A percentile compares a stretch with the other conserved stretches of the same genome.
Evolutionary conservation across 208 protist species (phyloP).

Genomic region (Leishmania major): DNA sequence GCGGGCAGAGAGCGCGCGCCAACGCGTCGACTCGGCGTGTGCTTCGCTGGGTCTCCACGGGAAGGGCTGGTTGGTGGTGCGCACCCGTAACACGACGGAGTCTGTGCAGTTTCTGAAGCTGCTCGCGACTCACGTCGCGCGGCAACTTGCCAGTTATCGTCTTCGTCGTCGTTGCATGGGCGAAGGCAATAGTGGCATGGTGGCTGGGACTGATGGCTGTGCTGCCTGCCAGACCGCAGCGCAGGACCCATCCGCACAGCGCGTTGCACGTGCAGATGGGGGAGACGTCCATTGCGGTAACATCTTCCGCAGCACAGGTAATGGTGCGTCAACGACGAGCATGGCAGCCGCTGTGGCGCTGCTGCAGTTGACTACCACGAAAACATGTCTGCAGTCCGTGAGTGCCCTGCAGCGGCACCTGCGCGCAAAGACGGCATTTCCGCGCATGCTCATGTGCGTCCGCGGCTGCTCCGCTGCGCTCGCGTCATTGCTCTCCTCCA

Average conservation of each 20-base stretch:
- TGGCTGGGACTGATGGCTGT: not conserved
- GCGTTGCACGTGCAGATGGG: not conserved
- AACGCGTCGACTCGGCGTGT: constrained; percentile 50
- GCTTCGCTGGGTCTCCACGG: constrained; percentile 37
- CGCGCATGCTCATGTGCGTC: constrained; percentile 78
- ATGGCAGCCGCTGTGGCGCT: not conserved
- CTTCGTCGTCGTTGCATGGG: not conserved
- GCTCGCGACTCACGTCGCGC: constrained; percentile 24
- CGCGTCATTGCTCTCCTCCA: constrained; percentile 41
- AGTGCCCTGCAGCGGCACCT: constrained; percentile 36
- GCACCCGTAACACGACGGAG: constrained; percentile 55
- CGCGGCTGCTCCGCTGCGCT: constrained; percentile 65
- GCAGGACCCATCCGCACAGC: not conserved
- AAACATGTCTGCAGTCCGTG: constrained; percentile 28
- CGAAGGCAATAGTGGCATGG: not conserved
- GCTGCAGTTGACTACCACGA: constrained; percentile 21
- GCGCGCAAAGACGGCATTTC: constrained; percentile 64
- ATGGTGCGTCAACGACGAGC: not conserved
- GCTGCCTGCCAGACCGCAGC: not conserved
- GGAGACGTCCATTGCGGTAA: not conserved
- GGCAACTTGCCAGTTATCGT: constrained; percentile 18
- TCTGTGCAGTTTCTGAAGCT: constrained; percentile 43
- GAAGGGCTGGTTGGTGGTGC: constrained; percentile 38
- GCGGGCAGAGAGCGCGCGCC: constrained; percentile 17
- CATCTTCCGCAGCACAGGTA: not conserved